Evolutionary conservation across 179 eudicot species (phyloP).

Genomic region (Silene noctiflora): DNA sequence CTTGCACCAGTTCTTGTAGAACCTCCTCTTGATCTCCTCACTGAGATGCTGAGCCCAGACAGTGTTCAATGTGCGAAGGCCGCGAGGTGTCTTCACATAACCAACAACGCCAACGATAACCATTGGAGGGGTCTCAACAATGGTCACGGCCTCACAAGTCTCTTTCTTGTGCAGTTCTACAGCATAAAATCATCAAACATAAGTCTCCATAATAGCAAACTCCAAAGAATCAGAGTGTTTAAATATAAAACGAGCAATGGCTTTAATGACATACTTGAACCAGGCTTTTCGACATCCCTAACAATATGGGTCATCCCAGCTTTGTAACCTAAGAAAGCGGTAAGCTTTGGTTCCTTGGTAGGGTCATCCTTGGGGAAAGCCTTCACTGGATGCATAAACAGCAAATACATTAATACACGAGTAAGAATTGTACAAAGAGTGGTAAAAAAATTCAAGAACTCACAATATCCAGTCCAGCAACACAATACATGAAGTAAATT

Average conservation of each 20-base stretch:
- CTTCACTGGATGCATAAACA: constrained; percentile 44
- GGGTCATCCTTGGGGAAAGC: constrained; percentile 81
- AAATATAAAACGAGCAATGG: too few relatives aligned
- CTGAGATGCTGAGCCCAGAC: constrained; percentile 85
- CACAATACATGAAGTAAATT: too few relatives aligned
- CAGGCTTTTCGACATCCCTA: constrained; percentile 90
- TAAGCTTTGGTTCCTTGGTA: constrained; percentile 55
- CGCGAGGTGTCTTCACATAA: constrained; percentile 73
- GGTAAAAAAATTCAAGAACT: too few relatives aligned
- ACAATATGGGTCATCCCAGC: constrained; percentile 97
- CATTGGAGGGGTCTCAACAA: constrained; percentile 75
- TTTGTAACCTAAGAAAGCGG: constrained; percentile 89
- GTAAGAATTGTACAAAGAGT: neutral
- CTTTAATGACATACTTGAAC: constrained; percentile 54
- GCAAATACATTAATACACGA: neutral
- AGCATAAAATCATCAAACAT: neutral
- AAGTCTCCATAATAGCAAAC: neutral
- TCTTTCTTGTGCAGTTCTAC: constrained; percentile 81
- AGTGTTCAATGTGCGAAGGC: constrained; percentile 67
- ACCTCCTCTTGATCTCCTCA: constrained; percentile 71
- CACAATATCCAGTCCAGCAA: too few relatives aligned
- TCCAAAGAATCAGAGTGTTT: neutral
- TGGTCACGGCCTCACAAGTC: constrained; percentile 76
- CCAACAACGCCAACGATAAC: constrained; percentile 76
- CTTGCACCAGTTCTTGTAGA: constrained; percentile 87